Percentiles rank a stretch among this genome's conserved stretches.
Evolutionary conservation across 768 basidiomycete genomes (phyloP).

Genomic region (Amanita polypyramis): DNA sequence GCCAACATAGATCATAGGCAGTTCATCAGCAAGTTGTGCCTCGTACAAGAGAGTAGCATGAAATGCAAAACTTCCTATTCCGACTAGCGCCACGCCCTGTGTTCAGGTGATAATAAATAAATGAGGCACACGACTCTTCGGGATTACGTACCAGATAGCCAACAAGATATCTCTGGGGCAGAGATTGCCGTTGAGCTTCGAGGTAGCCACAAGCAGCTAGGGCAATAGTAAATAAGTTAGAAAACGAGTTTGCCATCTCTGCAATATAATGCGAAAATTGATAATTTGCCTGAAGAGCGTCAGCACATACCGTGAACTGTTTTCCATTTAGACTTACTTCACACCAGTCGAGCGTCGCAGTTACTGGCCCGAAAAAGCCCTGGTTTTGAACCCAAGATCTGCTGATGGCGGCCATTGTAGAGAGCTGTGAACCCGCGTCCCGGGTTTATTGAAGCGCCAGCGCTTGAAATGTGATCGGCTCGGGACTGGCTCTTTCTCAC

Average conservation of each 20-base stretch:
- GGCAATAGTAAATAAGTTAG: constrained; percentile 52
- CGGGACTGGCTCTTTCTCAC: too few relatives aligned
- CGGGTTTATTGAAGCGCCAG: too few relatives aligned
- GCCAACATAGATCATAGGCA: constrained; percentile 73
- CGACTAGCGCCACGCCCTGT: constrained; percentile 60
- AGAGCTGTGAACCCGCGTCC: background rate
- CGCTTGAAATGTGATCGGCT: too few relatives aligned
- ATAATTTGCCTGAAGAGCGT: constrained; percentile 43
- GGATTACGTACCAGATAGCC: constrained; percentile 28
- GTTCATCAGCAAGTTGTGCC: constrained; percentile 73
- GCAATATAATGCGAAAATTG: constrained; percentile 71
- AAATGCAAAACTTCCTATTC: constrained; percentile 70
- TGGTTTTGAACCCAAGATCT: constrained; percentile 23
- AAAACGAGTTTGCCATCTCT: constrained; percentile 66
- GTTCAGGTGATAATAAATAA: background rate
- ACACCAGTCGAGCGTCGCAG: constrained; percentile 68
- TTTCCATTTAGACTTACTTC: constrained; percentile 33
- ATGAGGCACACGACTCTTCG: background rate
- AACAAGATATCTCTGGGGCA: constrained; percentile 31
- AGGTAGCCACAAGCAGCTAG: constrained; percentile 41
- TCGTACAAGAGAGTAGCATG: constrained; percentile 68
- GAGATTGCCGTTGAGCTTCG: constrained; percentile 19
- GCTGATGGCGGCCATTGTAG: constrained; percentile 23
- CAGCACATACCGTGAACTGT: background rate
- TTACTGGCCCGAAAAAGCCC: constrained; percentile 55